Conservation (phyloP, 2,329 filamentous ascomycete species). For the Talaromyces sp. region DNA sequence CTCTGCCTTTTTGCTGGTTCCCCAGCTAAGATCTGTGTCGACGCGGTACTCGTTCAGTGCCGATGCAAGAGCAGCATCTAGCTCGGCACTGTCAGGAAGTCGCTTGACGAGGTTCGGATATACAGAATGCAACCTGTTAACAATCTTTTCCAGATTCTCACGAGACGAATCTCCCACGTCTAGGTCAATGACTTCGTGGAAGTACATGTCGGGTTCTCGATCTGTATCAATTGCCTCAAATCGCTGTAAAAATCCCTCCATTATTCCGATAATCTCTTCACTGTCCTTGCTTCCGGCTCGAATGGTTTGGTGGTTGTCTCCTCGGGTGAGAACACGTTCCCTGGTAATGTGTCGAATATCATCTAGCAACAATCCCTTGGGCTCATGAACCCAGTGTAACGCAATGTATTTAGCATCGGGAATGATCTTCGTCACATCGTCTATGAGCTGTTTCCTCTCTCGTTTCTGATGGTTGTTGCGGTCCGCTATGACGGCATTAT, state of each 20-base stretch:
- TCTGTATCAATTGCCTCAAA: conserved; percentile 74
- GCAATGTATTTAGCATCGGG: conserved; percentile 71
- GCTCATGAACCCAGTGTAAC: conserved; percentile 80
- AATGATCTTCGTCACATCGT: conserved; percentile 65
- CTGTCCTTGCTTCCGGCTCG: conserved; percentile 71
- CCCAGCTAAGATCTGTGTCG: conserved; percentile 68
- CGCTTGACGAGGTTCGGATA: conserved; percentile 70
- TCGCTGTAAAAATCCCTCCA: conserved; percentile 86
- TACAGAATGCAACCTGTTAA: conserved; percentile 66
- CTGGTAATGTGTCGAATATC: conserved; percentile 72
- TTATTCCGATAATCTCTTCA: conserved; percentile 78
- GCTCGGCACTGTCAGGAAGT: conserved; percentile 67
- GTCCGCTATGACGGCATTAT: conserved; percentile 80
- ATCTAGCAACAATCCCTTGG: conserved; percentile 58
- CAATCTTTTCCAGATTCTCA: conserved; percentile 76
- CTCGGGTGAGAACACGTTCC: conserved; percentile 74
- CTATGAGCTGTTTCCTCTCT: conserved; percentile 83
- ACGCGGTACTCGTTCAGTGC: conserved; percentile 77
- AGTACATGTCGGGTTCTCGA: conserved; percentile 70
- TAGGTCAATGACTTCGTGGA: conserved; percentile 81
- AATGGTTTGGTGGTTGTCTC: conserved; percentile 97
- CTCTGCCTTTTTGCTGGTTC: conserved; percentile 47
- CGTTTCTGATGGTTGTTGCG: conserved; percentile 89
- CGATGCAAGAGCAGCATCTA: conserved; percentile 74
- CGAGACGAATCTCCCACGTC: conserved; percentile 75